Evolutionary conservation across 805 yeast species (phyloP).

Genomic region (Myxozyma geophila): DNA sequence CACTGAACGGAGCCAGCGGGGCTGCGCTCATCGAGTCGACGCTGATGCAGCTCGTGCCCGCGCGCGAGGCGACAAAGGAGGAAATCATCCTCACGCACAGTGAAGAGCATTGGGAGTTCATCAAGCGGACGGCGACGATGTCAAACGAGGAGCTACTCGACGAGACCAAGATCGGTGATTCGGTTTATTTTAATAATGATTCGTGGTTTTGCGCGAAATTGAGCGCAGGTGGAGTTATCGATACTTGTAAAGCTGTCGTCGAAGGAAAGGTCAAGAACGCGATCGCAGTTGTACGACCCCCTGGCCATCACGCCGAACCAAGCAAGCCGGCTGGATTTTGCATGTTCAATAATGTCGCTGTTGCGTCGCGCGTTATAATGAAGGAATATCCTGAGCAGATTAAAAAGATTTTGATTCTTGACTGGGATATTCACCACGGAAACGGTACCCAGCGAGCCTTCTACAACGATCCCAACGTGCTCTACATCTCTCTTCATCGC

Average conservation of each 20-base stretch:
- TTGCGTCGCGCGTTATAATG: constrained; percentile 86
- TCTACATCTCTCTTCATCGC: constrained; percentile 89
- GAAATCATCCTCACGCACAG: constrained; percentile 89
- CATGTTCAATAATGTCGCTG: constrained; percentile 93
- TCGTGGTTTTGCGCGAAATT: constrained; percentile 83
- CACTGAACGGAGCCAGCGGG: constrained; percentile 74
- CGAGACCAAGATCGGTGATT: constrained; percentile 90
- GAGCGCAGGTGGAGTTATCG: constrained; percentile 96
- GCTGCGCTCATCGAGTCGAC: constrained; percentile 74
- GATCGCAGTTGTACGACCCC: constrained; percentile 94
- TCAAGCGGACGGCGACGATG: constrained; percentile 79
- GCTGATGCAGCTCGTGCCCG: constrained; percentile 85
- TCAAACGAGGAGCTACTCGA: constrained; percentile 72
- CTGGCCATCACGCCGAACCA: constrained; percentile 99
- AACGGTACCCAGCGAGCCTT: constrained; percentile 97
- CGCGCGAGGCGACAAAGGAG: constrained; percentile 83
- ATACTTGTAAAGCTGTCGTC: constrained; percentile 92
- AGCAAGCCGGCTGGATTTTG: constrained; percentile 97
- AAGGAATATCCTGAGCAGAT: constrained; percentile 87
- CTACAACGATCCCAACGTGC: constrained; percentile 82
- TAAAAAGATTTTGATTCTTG: constrained; percentile 77
- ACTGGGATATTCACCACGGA: constrained; percentile 99
- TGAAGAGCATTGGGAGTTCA: constrained; percentile 72
- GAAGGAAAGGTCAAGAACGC: constrained; percentile 92
- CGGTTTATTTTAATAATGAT: constrained; percentile 93